These are phyloP conservation scores for Patellifolia procumbens DNA, from an alignment of 179 eudicot genomes.

Conservation along the genomic window DNA sequence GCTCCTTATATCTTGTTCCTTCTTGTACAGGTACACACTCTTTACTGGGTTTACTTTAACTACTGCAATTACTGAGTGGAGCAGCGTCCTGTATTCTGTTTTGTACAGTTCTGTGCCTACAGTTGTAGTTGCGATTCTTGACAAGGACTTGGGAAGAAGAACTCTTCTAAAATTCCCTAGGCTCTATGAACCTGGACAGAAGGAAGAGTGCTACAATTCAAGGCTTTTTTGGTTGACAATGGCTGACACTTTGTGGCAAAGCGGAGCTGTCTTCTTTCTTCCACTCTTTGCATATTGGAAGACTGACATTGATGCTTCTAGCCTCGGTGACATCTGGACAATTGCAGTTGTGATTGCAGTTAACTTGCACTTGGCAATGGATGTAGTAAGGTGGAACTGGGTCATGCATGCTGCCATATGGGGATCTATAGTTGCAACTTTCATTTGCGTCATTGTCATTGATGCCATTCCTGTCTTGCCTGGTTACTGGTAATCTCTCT, in stretches of 20 bases:
- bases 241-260: constrained; percentile 90
- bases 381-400: constrained; percentile 89
- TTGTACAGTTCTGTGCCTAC: constrained; percentile 86
- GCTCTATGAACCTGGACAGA: constrained; percentile 85
- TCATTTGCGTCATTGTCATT: constrained; percentile 69
- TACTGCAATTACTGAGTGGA: constrained; percentile 93
- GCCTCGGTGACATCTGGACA: constrained; percentile 95
- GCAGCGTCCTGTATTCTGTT: constrained; percentile 86
- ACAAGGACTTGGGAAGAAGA: constrained; percentile 82
- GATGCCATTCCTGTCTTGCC: constrained; percentile 68
- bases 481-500: constrained; percentile 77
- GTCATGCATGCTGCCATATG: constrained; percentile 79
- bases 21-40: constrained; percentile 66
- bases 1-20: background rate
- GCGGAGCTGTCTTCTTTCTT: constrained; percentile 65
- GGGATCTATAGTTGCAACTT: constrained; percentile 84
- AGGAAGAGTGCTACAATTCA: constrained; percentile 70
- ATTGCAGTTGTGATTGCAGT: constrained; percentile 73
- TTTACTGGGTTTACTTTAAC: constrained; percentile 78
- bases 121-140: constrained; percentile 75
- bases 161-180: constrained; percentile 76
- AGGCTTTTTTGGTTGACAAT: constrained; percentile 85
- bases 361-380: constrained; percentile 91
- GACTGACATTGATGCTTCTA: constrained; percentile 58
- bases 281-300: constrained; percentile 78